Conservation (phyloP, 1,284 basidiomycete genomes). For the Rhizoctonia solani region DNA sequence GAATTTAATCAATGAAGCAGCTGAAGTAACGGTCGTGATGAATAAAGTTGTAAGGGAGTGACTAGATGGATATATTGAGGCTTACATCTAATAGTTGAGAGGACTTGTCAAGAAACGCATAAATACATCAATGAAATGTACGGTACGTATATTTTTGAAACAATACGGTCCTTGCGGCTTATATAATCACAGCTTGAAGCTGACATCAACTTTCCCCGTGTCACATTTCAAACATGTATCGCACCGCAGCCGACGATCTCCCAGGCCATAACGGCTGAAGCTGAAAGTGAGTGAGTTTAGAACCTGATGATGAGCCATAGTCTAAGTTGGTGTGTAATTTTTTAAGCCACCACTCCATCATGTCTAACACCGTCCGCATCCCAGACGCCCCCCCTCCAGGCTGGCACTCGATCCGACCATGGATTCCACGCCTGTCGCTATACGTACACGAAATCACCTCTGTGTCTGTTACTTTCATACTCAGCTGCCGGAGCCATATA, state of each 20-base stretch:
- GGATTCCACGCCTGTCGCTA: slow-evolving; percentile 67
- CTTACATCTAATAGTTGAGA: neutral
- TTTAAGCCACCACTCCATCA: neutral
- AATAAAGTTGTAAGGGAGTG: neutral
- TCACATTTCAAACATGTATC: neutral
- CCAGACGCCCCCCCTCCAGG: slow-evolving; percentile 37
- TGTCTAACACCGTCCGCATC: slow-evolving; percentile 32
- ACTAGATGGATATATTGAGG: slow-evolving; percentile 13
- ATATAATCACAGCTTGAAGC: no score
- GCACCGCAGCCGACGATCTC: slow-evolving; percentile 23
- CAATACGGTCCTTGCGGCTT: no score
- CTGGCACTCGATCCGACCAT: slow-evolving; percentile 76
- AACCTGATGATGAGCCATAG: neutral
- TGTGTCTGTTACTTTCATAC: slow-evolving; percentile 75
- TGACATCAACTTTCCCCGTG: neutral
- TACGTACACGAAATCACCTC: slow-evolving; percentile 76
- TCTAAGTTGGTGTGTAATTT: slow-evolving; percentile 21
- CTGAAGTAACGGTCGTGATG: slow-evolving; percentile 1
- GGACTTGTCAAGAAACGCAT: neutral
- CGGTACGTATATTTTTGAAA: no score
- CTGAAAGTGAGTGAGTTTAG: slow-evolving; percentile 11
- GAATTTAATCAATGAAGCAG: slow-evolving; percentile 16
- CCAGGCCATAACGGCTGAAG: neutral
- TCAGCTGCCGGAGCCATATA: slow-evolving; percentile 48
- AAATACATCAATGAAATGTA: neutral